Evolutionary conservation across 2,329 filamentous ascomycete genomes (phyloP).

Genomic region (Gnomoniopsis sp.): DNA sequence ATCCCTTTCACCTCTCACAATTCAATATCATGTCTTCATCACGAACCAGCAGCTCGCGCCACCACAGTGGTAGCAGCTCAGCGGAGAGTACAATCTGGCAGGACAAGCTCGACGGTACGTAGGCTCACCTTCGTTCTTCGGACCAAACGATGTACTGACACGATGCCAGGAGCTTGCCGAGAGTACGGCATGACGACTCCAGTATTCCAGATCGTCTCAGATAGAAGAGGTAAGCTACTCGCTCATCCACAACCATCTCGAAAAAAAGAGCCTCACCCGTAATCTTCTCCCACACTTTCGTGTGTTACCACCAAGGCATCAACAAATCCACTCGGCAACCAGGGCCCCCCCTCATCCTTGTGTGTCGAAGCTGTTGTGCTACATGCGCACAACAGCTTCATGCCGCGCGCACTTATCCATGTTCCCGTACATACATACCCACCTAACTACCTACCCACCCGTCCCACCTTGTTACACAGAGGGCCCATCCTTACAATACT

Average conservation of each 20-base stretch:
- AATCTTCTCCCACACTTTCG: slow-evolving; percentile 23
- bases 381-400: not conserved
- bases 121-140: not conserved
- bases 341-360: not conserved
- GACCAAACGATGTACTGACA: not conserved
- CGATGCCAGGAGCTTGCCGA: slow-evolving; percentile 28
- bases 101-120: slow-evolving; percentile 28
- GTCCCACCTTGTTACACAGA: not conserved
- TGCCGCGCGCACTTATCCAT: not conserved
- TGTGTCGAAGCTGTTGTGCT: not conserved
- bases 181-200: slow-evolving; percentile 27
- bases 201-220: slow-evolving; percentile 31
- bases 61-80: slow-evolving; percentile 20
- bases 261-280: not conserved
- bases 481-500: not conserved
- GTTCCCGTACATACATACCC: not conserved
- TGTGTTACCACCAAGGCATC: slow-evolving; percentile 2
- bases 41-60: slow-evolving; percentile 15
- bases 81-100: slow-evolving; percentile 27
- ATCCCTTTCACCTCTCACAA: slow-evolving; percentile 2
- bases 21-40: slow-evolving; percentile 15
- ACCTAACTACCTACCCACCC: not conserved
- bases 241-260: not conserved
- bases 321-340: not conserved
- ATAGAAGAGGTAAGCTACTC: slow-evolving; percentile 29